A percentile compares a stretch with the other conserved stretches of the same genome.
phyloP scores from a whole-genome alignment of 1,284 basidiomycete genomes.

The Sporisorium iseilematis-ciliati region DNA sequence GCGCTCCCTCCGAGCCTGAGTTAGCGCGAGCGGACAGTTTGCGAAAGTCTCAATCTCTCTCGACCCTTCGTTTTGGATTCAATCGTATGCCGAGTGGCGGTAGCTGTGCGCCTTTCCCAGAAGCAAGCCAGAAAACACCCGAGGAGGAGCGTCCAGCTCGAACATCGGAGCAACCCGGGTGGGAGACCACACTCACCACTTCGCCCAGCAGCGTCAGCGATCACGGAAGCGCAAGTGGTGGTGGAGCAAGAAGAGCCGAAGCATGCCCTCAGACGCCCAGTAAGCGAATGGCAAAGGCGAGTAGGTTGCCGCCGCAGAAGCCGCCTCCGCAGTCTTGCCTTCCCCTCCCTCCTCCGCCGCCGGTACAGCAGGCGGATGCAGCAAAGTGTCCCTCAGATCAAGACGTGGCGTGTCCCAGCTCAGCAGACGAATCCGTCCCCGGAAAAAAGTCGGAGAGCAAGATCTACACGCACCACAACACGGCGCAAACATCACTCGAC shows the following conservation, averaged over 20 bases:
- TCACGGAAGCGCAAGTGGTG: constrained; percentile 12
- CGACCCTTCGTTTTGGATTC: constrained; percentile 20
- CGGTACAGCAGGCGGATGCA: not conserved
- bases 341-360: constrained; percentile 25
- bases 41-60: constrained; percentile 31
- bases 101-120: not conserved
- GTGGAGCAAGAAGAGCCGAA: not conserved
- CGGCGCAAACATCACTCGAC: not conserved
- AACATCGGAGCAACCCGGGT: constrained; percentile 6
- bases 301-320: constrained; percentile 40
- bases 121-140: not conserved
- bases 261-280: constrained; percentile 1
- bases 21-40: not conserved
- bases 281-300: constrained; percentile 13
- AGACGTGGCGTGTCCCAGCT: not conserved
- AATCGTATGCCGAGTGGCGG: constrained; percentile 5
- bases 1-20: not conserved
- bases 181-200: constrained; percentile 12
- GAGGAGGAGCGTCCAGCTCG: not conserved
- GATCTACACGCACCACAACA: not conserved
- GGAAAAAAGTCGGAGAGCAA: constrained; percentile 1
- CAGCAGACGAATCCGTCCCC: not conserved
- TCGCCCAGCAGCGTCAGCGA: constrained; percentile 18
- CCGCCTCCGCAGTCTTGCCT: constrained; percentile 32
- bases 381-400: not conserved